These are phyloP conservation scores for Bocquillonia castaneifolia DNA, from an alignment of 441 rosid genomes.

Conservation along the genomic window DNA sequence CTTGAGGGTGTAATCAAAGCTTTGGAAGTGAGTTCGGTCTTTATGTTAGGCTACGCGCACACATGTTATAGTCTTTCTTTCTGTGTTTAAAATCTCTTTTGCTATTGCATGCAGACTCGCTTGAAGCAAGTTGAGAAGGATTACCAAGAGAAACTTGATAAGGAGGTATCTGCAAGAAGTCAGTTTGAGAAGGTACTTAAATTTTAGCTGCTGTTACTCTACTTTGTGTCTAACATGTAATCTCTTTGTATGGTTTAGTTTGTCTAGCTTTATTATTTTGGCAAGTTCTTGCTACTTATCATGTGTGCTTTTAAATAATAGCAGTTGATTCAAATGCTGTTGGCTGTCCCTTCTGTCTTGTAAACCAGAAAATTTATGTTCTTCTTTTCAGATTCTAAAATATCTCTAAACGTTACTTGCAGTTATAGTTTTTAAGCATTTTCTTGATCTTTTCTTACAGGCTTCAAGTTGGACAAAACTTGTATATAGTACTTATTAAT, in stretches of 20 bases:
- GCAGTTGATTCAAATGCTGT: background rate
- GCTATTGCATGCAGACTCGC: conserved; percentile 47
- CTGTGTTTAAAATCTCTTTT: background rate
- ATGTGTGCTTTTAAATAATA: background rate
- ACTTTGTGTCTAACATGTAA: background rate
- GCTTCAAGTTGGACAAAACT: no score
- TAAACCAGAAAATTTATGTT: background rate
- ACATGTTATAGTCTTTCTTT: background rate
- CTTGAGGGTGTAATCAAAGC: conserved; percentile 97
- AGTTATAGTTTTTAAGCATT: background rate
- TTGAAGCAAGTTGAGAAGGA: conserved; percentile 66
- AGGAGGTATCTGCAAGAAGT: conserved; percentile 55
- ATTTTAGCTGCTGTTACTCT: conserved; percentile 10
- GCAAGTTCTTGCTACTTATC: background rate
- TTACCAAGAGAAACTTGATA: conserved; percentile 69
- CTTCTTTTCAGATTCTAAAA: background rate
- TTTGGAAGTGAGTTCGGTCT: conserved; percentile 56
- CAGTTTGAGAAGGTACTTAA: conserved; percentile 81
- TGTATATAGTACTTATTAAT: no score
- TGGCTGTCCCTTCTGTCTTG: background rate
- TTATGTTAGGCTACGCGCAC: background rate
- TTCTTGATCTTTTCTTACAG: background rate
- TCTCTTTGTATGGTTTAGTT: background rate
- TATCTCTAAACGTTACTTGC: background rate
- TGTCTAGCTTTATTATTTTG: background rate